phyloP scores from a whole-genome alignment of 768 basidiomycete genomes.

The Astraeus odoratus region DNA sequence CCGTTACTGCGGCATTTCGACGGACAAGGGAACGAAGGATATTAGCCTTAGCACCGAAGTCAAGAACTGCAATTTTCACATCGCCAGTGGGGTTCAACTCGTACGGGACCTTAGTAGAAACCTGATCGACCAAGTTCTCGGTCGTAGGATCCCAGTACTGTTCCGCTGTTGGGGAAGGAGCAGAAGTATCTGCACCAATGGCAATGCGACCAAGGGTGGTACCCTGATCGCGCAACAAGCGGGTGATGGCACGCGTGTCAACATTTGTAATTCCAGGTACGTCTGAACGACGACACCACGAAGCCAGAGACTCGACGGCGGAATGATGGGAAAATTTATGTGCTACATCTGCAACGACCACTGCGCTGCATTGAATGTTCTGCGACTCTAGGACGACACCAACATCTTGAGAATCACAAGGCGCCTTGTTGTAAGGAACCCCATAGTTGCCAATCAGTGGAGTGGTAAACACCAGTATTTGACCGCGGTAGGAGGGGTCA shows the following conservation, averaged over 20 bases:
- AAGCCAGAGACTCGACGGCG: slow-evolving; percentile 86
- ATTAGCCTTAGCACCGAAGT: slow-evolving; percentile 97
- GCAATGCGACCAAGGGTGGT: slow-evolving; percentile 92
- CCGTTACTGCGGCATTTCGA: slow-evolving; percentile 87
- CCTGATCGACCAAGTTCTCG: slow-evolving; percentile 92
- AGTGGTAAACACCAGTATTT: slow-evolving; percentile 97
- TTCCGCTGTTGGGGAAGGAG: slow-evolving; percentile 49
- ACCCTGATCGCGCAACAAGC: slow-evolving; percentile 89
- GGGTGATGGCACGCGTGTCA: slow-evolving; percentile 95
- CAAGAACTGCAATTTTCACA: slow-evolving; percentile 90
- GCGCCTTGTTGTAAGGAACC: slow-evolving; percentile 75
- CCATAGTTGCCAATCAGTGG: slow-evolving; percentile 99
- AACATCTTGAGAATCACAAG: slow-evolving; percentile 67
- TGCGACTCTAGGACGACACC: slow-evolving; percentile 87
- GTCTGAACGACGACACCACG: slow-evolving; percentile 87
- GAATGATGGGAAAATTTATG: slow-evolving; percentile 92
- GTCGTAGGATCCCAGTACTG: slow-evolving; percentile 90
- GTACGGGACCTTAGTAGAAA: slow-evolving; percentile 81
- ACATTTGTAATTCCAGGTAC: slow-evolving; percentile 95
- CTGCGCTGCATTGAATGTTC: slow-evolving; percentile 83
- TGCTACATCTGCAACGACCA: slow-evolving; percentile 92
- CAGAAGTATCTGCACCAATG: slow-evolving; percentile 62
- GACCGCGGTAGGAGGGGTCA: slow-evolving; percentile 95
- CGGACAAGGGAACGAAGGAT: slow-evolving; percentile 89
- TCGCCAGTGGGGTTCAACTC: slow-evolving; percentile 81